These are phyloP conservation scores for Sonneratia caseolaris DNA, from an alignment of 345 rosid genomes.

Conservation along the genomic window DNA sequence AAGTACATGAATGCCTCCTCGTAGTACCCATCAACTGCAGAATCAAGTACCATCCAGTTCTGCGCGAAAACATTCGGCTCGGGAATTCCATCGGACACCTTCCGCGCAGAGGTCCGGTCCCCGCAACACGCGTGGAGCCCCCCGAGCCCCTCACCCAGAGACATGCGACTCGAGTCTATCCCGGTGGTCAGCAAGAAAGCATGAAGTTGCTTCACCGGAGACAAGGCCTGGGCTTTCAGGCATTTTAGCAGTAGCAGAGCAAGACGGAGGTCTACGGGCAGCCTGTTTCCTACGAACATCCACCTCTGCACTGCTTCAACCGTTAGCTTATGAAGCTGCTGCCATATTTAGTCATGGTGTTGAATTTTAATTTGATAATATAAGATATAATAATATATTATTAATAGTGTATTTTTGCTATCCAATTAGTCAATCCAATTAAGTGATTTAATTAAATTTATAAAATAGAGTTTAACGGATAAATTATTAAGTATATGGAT, in stretches of 20 bases:
- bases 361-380: too few relatives aligned
- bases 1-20: slow-evolving; percentile 30
- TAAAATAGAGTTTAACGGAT: too few relatives aligned
- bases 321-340: neutral
- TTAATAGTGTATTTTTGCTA: too few relatives aligned
- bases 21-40: slow-evolving; percentile 28
- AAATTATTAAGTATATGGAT: too few relatives aligned
- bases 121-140: slow-evolving; percentile 36
- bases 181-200: slow-evolving; percentile 19
- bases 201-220: slow-evolving; percentile 30
- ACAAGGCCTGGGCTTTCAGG: slow-evolving; percentile 25
- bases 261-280: slow-evolving; percentile 3
- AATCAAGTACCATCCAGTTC: slow-evolving; percentile 41
- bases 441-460: too few relatives aligned
- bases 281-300: neutral
- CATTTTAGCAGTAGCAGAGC: slow-evolving; percentile 21
- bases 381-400: too few relatives aligned
- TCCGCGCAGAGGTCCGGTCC: slow-evolving; percentile 20
- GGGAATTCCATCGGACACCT: slow-evolving; percentile 20
- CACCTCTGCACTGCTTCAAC: neutral
- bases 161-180: slow-evolving; percentile 10
- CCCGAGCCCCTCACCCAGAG: slow-evolving; percentile 28
- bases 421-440: too few relatives aligned
- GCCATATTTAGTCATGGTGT: too few relatives aligned
- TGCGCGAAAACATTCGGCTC: slow-evolving; percentile 26